Evolutionary conservation across 768 basidiomycete genomes (phyloP).

Genomic region (Favolaschia claudopus): DNA sequence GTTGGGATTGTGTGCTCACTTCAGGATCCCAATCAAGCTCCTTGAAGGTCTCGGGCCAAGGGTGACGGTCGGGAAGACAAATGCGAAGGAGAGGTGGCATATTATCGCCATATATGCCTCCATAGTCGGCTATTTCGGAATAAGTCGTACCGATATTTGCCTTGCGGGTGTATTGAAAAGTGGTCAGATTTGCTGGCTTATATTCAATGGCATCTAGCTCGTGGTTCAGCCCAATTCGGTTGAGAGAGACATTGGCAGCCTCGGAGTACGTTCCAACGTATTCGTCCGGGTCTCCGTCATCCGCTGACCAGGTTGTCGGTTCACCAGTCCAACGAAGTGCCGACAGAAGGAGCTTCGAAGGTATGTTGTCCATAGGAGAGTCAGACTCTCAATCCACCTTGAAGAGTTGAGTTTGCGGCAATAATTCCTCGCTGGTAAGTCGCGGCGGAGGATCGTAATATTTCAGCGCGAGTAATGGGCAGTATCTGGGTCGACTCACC

Average conservation of each 20-base stretch:
- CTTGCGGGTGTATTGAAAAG: background rate
- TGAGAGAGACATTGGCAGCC: background rate
- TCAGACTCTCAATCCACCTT: too few relatives aligned
- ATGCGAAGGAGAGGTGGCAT: slow-evolving; percentile 4
- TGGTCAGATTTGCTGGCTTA: background rate
- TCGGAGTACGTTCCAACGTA: slow-evolving; percentile 1
- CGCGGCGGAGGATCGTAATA: too few relatives aligned
- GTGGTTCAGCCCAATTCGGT: background rate
- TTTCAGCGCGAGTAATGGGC: too few relatives aligned
- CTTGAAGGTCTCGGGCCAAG: slow-evolving; percentile 7
- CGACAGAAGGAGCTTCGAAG: background rate
- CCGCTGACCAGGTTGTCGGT: background rate
- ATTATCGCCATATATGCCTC: background rate
- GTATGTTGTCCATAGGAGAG: too few relatives aligned
- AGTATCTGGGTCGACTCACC: too few relatives aligned
- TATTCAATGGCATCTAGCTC: slow-evolving; percentile 4
- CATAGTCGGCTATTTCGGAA: background rate
- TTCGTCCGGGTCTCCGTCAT: background rate
- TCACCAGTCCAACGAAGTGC: slow-evolving; percentile 2
- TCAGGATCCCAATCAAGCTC: background rate
- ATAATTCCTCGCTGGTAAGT: too few relatives aligned
- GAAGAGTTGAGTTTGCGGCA: too few relatives aligned
- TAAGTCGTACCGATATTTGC: background rate
- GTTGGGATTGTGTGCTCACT: too few relatives aligned
- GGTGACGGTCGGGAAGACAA: background rate